phyloP scores from a whole-genome alignment of 768 basidiomycete genomes.

The Steccherinum ochraceum region DNA sequence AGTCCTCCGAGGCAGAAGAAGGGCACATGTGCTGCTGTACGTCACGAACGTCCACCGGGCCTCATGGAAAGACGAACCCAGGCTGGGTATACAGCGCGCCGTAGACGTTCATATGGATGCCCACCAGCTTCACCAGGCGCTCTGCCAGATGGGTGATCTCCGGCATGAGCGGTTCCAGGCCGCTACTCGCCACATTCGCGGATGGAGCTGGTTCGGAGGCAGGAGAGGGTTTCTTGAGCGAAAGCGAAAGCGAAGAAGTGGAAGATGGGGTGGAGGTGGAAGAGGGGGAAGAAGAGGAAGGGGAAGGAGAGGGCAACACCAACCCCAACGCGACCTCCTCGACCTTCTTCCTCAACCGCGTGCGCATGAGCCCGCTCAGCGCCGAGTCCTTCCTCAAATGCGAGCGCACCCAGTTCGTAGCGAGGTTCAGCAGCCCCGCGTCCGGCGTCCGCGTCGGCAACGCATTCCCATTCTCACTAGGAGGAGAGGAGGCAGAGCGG shows the following conservation, averaged over 20 bases:
- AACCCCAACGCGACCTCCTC: constrained; percentile 16
- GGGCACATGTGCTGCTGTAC: too few relatives aligned
- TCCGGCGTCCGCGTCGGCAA: constrained; percentile 36
- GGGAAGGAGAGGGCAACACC: constrained; percentile 18
- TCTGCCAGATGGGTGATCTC: constrained; percentile 68
- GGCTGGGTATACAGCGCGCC: constrained; percentile 71
- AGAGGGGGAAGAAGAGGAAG: constrained; percentile 20
- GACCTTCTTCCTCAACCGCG: constrained; percentile 36
- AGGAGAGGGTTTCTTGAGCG: too few relatives aligned
- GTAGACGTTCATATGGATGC: constrained; percentile 73
- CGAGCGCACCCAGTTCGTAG: constrained; percentile 65
- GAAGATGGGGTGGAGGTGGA: constrained; percentile 9
- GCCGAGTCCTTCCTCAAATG: constrained; percentile 58
- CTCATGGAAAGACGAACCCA: constrained; percentile 34
- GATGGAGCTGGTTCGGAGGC: too few relatives aligned
- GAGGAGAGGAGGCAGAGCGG: constrained; percentile 5
- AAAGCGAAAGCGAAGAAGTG: too few relatives aligned
- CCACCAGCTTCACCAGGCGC: constrained; percentile 63
- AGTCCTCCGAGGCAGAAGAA: too few relatives aligned
- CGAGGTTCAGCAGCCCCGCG: constrained; percentile 47
- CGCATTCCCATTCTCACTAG: constrained; percentile 12
- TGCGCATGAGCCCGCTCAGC: constrained; percentile 53
- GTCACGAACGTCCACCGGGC: not conserved
- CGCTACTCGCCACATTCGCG: too few relatives aligned
- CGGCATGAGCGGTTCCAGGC: constrained; percentile 65